Conservation (phyloP, 2,329 filamentous ascomycete genomes). For the Lecanicillium sp. region DNA sequence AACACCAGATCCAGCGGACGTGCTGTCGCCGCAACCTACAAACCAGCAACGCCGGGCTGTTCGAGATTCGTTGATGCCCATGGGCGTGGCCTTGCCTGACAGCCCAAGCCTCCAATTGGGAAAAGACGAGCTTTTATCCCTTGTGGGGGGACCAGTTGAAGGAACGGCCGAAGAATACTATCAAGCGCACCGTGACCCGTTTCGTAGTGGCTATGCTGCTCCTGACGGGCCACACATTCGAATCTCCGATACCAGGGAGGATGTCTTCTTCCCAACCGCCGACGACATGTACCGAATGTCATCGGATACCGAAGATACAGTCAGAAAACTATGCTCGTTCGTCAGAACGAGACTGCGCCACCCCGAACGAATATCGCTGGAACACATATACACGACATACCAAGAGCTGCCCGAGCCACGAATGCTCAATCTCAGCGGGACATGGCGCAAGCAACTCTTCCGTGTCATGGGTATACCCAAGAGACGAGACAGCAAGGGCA, state of each 20-base stretch:
- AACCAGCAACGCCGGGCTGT: not conserved
- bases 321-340: slow-evolving; percentile 35
- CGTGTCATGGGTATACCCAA: slow-evolving; percentile 61
- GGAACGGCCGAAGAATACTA: slow-evolving; percentile 48
- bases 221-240: slow-evolving; percentile 42
- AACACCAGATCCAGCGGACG: not conserved
- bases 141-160: slow-evolving; percentile 46
- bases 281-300: slow-evolving; percentile 33
- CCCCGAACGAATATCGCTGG: slow-evolving; percentile 35
- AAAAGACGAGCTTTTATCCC: slow-evolving; percentile 43
- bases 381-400: slow-evolving; percentile 45
- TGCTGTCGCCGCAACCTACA: not conserved
- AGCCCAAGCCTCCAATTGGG: slow-evolving; percentile 17
- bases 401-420: slow-evolving; percentile 44
- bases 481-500: slow-evolving; percentile 51
- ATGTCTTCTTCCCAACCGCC: slow-evolving; percentile 40
- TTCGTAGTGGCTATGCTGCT: slow-evolving; percentile 47
- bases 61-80: not conserved
- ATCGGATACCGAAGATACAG: slow-evolving; percentile 28
- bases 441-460: slow-evolving; percentile 57
- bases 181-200: slow-evolving; percentile 46
- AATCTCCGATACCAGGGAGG: slow-evolving; percentile 45
- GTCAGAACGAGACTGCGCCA: slow-evolving; percentile 37
- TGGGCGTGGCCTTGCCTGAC: slow-evolving; percentile 1
- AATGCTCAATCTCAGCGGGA: slow-evolving; percentile 43